These are phyloP conservation scores for Exophiala sp. DNA, from an alignment of 2,329 filamentous ascomycete species.

Conservation along the genomic window DNA sequence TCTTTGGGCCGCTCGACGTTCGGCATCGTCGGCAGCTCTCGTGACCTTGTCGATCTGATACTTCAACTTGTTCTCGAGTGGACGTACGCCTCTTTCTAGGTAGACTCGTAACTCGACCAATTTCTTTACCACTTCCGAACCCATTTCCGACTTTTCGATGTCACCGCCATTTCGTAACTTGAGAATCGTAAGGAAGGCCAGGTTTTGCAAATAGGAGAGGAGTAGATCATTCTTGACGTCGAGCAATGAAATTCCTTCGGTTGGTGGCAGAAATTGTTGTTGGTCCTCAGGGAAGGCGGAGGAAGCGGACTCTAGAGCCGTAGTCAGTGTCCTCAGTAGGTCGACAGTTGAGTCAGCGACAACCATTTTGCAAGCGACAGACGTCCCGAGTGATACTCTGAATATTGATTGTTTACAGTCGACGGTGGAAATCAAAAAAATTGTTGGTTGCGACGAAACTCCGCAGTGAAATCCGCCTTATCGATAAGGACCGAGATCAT, in stretches of 20 bases:
- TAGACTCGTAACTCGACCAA: constrained; percentile 90
- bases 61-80: constrained; percentile 82
- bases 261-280: constrained; percentile 68
- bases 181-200: constrained; percentile 80
- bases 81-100: constrained; percentile 85
- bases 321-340: constrained; percentile 20
- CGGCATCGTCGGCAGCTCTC: constrained; percentile 74
- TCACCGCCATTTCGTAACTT: constrained; percentile 61
- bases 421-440: neutral
- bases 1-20: constrained; percentile 43
- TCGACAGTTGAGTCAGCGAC: constrained; percentile 13
- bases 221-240: constrained; percentile 97
- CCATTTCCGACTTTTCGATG: constrained; percentile 36
- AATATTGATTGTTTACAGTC: too few relatives aligned
- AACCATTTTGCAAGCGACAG: constrained; percentile 15
- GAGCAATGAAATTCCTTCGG: constrained; percentile 84
- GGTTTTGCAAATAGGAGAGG: constrained; percentile 89
- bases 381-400: too few relatives aligned
- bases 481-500: neutral
- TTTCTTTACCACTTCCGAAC: constrained; percentile 73
- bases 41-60: constrained; percentile 97
- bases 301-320: constrained; percentile 17
- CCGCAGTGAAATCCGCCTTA: neutral
- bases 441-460: neutral
- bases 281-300: constrained; percentile 36